These are phyloP conservation scores for Yamadazyma membranifaciens DNA, from an alignment of 1,139 yeast genomes.

Conservation along the genomic window DNA sequence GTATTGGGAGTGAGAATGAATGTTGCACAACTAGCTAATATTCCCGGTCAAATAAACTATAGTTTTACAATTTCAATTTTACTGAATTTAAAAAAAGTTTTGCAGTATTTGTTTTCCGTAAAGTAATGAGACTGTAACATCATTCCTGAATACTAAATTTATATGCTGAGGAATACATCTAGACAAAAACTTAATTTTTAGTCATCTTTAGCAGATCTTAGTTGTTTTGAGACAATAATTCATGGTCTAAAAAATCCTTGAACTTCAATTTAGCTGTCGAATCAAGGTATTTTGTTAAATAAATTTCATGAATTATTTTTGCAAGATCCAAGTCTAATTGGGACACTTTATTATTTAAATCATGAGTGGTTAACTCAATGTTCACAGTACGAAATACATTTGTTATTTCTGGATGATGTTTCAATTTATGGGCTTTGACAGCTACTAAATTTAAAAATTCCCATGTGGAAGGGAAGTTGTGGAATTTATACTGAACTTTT, in stretches of 20 bases:
- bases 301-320: slow-evolving; percentile 19
- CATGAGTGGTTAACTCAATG: slow-evolving; percentile 67
- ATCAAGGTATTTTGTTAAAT: slow-evolving; percentile 4
- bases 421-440: slow-evolving; percentile 54
- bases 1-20: slow-evolving; percentile 5
- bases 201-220: neutral
- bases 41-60: neutral
- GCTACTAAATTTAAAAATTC: slow-evolving; percentile 61
- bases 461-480: slow-evolving; percentile 62
- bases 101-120: no score
- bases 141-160: no score
- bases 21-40: neutral
- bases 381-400: slow-evolving; percentile 63
- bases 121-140: no score
- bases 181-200: no score
- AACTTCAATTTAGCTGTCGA: slow-evolving; percentile 7
- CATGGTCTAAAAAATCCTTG: slow-evolving; percentile 5
- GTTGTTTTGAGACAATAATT: no score
- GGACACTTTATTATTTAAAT: slow-evolving; percentile 52
- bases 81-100: neutral
- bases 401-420: slow-evolving; percentile 73
- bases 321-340: slow-evolving; percentile 64
- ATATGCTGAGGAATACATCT: no score
- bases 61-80: neutral
- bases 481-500: slow-evolving; percentile 37